Evolutionary conservation across 202 grass and related monocot genomes (phyloP).

Genomic region (Panicum virgatum): DNA sequence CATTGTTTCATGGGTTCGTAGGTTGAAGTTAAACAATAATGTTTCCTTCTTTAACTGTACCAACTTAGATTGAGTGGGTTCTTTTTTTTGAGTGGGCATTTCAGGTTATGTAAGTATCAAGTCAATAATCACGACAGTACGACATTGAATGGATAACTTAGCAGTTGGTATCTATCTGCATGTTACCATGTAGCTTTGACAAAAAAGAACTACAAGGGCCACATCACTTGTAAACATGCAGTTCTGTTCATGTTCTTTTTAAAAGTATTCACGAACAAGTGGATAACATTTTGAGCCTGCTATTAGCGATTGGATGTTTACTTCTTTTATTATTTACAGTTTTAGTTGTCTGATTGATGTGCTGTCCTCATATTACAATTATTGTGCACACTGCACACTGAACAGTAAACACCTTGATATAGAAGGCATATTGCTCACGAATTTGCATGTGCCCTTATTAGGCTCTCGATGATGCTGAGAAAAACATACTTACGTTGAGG

Average conservation of each 20-base stretch:
- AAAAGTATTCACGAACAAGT: background rate
- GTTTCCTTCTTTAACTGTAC: background rate
- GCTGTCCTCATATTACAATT: background rate
- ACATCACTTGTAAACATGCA: background rate
- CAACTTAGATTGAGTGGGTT: background rate
- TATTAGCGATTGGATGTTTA: background rate
- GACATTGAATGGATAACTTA: background rate
- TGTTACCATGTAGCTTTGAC: background rate
- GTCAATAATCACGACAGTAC: background rate
- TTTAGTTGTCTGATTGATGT: background rate
- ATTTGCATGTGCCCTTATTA: constrained; percentile 31
- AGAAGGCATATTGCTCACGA: constrained; percentile 11
- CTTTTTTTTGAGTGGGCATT: no score
- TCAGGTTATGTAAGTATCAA: background rate
- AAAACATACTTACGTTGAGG: constrained; percentile 68
- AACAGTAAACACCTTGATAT: background rate
- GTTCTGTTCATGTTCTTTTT: constrained; percentile 14
- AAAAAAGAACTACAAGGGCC: background rate
- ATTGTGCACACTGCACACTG: background rate
- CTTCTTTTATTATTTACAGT: constrained; percentile 13
- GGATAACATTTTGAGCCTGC: background rate
- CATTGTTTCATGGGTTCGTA: background rate
- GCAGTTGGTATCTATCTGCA: background rate
- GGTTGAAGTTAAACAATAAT: background rate
- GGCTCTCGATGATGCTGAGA: constrained; percentile 95